Base-by-base conservation (phyloP, 805 yeast genomes). In the Clavispora fructus region DNA sequence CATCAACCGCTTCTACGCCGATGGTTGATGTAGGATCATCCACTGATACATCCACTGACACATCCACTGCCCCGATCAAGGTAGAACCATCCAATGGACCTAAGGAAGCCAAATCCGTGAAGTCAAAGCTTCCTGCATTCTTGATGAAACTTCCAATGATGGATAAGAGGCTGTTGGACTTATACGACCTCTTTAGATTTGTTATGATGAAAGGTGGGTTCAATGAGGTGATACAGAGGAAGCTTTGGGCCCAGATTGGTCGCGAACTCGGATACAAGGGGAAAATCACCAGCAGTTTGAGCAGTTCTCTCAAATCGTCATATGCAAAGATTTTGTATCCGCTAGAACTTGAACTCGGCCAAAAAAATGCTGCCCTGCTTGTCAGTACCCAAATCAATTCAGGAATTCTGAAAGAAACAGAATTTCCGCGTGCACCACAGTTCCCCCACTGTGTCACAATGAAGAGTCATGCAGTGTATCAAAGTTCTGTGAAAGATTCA, bases 191-290 rank as follows among this genome's bases (percentile, higher is more conserved):
- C 35, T 74, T 78, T 53, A 67, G 75, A 33, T 71, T 79, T 12
- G 94, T 87, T 1, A 67, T 74, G 16, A 59, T 77, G 14, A 69
- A 85, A 49, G 94, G 94, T 16, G 95, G 95, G 0, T 82, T 73
- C 58, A 70, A 72, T 10, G 71, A 64, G 10, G 90, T 87, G n/a
- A 77, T 85, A 40, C 63, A 74, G 45, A 76, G 75, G 46, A 85
- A 85, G 56, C 69, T 79, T 40, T 88, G 96, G 96, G 89, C 89
- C 1, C 89, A 85, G 57, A 77, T 88, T 9, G 92, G 92, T 12
- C 71, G 90, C 45, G 95, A 87, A 55, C 65, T 88, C 42, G 95
- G 95, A 0, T 85, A 82, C 59, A 75, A 80, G 29, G 89, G 88
- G 2, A 76, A 80, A 53, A 80, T 82, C 43, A 82, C 83, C 78